These are phyloP conservation scores for Epicoccum nigrum DNA, from an alignment of 2,329 filamentous ascomycete genomes.

Conservation along the genomic window DNA sequence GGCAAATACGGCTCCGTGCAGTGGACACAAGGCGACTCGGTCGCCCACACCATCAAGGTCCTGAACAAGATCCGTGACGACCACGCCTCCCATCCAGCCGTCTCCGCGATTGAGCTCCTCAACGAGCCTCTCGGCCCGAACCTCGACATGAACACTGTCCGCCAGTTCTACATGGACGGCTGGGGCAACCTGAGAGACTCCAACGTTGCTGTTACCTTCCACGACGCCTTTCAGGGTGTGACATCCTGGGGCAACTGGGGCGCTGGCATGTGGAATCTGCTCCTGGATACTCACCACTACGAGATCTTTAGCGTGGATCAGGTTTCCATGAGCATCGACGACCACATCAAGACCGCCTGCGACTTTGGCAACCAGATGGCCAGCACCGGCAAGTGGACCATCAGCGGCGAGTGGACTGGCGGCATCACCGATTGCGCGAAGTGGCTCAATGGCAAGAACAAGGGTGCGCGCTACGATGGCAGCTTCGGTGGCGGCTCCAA, in stretches of 20 bases:
- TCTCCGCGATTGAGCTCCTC: slow-evolving; percentile 55
- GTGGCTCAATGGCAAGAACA: slow-evolving; percentile 56
- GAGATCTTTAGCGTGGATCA: slow-evolving; percentile 52
- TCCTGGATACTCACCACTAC: slow-evolving; percentile 58
- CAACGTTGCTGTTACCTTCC: slow-evolving; percentile 52
- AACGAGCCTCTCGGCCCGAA: slow-evolving; percentile 55
- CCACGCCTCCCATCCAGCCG: slow-evolving; percentile 52
- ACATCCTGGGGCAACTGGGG: slow-evolving; percentile 54
- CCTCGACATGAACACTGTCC: slow-evolving; percentile 51
- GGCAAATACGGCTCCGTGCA: slow-evolving; percentile 57
- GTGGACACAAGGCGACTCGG: slow-evolving; percentile 54
- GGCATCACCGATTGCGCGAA: slow-evolving; percentile 56
- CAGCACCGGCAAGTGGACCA: slow-evolving; percentile 54
- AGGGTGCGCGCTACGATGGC: slow-evolving; percentile 56
- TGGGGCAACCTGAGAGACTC: slow-evolving; percentile 54
- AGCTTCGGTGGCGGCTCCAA: slow-evolving; percentile 45
- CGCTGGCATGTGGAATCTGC: slow-evolving; percentile 51
- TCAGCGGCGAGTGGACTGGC: slow-evolving; percentile 56
- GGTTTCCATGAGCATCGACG: slow-evolving; percentile 46
- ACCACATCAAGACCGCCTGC: slow-evolving; percentile 53
- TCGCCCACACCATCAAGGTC: slow-evolving; percentile 50
- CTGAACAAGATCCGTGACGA: slow-evolving; percentile 56
- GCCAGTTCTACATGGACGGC: slow-evolving; percentile 56
- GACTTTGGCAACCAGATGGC: slow-evolving; percentile 55
- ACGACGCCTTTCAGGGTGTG: slow-evolving; percentile 56